Conservation (phyloP, 495 filamentous ascomycete genomes). For the Penicillium canariense region DNA sequence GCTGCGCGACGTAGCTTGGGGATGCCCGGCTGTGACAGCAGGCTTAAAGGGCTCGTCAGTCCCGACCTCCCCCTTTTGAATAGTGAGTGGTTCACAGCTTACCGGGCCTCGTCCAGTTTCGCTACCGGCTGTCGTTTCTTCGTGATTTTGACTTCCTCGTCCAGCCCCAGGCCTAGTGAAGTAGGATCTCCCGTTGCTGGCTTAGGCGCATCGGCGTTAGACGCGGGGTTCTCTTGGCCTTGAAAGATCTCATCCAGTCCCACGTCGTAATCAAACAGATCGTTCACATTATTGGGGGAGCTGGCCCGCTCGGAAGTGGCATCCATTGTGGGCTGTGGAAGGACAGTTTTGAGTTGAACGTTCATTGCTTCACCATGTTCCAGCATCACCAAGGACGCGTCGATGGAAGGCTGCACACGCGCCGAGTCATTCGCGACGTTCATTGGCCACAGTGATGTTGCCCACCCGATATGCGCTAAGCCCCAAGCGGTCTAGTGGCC, state of each 20-base stretch:
- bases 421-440: conserved; percentile 9
- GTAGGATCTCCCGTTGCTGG: conserved; percentile 32
- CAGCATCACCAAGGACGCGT: conserved; percentile 2
- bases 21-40: conserved; percentile 78
- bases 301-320: conserved; percentile 8
- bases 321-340: conserved; percentile 5
- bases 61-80: background rate
- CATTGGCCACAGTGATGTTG: conserved; percentile 12
- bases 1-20: conserved; percentile 73
- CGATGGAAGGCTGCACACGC: conserved; percentile 10
- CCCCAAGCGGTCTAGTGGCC: conserved; percentile 20
- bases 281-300: conserved; percentile 46
- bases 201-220: conserved; percentile 25
- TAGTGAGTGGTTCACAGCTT: conserved; percentile 12
- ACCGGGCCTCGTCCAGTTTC: conserved; percentile 84
- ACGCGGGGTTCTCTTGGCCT: conserved; percentile 36
- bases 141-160: conserved; percentile 78
- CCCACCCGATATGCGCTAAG: conserved; percentile 21
- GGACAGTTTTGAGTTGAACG: background rate
- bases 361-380: background rate
- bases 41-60: conserved; percentile 38
- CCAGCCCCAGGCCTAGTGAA: conserved; percentile 61
- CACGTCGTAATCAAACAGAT: conserved; percentile 71
- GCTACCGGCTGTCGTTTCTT: conserved; percentile 72
- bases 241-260: conserved; percentile 52